Evolutionary conservation across 1,284 basidiomycete species (phyloP), one percentile per base, ranked within the genome.

Genomic region (Rhodotorula sp.): DNA sequence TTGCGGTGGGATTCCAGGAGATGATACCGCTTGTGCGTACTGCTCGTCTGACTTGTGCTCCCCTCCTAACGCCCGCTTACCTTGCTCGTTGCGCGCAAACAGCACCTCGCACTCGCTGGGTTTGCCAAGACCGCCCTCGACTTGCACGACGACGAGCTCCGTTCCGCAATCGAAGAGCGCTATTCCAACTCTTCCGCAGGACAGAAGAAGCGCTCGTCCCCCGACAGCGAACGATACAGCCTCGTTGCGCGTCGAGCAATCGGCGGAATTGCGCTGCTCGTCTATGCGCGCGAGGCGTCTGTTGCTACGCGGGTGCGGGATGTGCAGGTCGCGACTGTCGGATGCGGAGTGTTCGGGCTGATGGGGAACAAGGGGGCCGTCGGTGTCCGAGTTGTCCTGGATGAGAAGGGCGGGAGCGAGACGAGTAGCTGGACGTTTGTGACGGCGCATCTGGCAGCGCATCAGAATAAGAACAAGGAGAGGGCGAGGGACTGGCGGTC

Each of bases 361-460:
- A 90, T 98, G 90, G 92, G 92, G 18, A 98, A 98, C 82, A 99
- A 99, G 81, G 93, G 92, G 34, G 94, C 91, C 1, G 93, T 96
- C 4, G 94, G 91, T 24, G 85, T 93, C 48, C 85, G 94, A 57
- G 88, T 98, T 79, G 83, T 95, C 15, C 69, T 46, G 6, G 69
- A 66, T 18, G 56, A 22, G 16, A 53, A 54, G 28, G 51, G 65
- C n/a, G 55, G 47, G 30, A 54, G 59, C 28, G 16, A 26, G 18
- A 48, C 58, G 28, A 64, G 79, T 64, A 74, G 75, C 20, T 69
- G 75, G 62, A 98, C 94, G 10, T 98, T 99, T 78, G 90, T 98
- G 30, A 89, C 88, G 77, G 90, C 92, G 18, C 94, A 99, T 82
- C 85, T 99, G 59, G 81, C 93, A 6, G 90, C 95, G 7, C 90